Conservation (phyloP, 1,284 basidiomycete species). For the Phellopilus nigrolimitatus region DNA sequence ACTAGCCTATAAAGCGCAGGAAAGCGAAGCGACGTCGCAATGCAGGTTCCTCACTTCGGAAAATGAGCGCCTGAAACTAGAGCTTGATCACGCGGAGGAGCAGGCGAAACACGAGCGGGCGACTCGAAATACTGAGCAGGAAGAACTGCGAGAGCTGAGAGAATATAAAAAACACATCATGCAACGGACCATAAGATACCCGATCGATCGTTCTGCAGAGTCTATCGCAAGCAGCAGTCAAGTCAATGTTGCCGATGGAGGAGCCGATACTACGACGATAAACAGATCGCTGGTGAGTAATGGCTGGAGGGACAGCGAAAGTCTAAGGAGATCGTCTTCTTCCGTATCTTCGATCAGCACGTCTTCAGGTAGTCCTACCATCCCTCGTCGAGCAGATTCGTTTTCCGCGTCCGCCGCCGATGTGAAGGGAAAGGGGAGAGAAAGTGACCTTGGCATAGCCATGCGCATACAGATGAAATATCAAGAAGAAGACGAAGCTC, state of each 20-base stretch:
- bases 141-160: slow-evolving; percentile 1
- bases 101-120: not conserved
- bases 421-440: slow-evolving; percentile 5
- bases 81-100: not conserved
- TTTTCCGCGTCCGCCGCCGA: not conserved
- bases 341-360: too few species aligned
- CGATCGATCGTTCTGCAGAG: too few species aligned
- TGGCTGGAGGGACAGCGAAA: too few species aligned
- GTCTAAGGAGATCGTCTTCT: too few species aligned
- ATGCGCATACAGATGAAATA: slow-evolving; percentile 38
- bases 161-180: too few species aligned
- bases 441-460: slow-evolving; percentile 29
- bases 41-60: slow-evolving; percentile 31
- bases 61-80: slow-evolving; percentile 21
- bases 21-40: slow-evolving; percentile 33
- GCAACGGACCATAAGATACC: too few species aligned
- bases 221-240: too few species aligned
- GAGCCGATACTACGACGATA: too few species aligned
- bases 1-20: slow-evolving; percentile 38
- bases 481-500: slow-evolving; percentile 40
- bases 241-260: too few species aligned
- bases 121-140: not conserved
- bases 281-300: too few species aligned
- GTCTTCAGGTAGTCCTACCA: too few species aligned
- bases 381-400: too few species aligned